These are phyloP conservation scores for Ogataea kodamae DNA, from an alignment of 805 yeast genomes.

Conservation along the genomic window DNA sequence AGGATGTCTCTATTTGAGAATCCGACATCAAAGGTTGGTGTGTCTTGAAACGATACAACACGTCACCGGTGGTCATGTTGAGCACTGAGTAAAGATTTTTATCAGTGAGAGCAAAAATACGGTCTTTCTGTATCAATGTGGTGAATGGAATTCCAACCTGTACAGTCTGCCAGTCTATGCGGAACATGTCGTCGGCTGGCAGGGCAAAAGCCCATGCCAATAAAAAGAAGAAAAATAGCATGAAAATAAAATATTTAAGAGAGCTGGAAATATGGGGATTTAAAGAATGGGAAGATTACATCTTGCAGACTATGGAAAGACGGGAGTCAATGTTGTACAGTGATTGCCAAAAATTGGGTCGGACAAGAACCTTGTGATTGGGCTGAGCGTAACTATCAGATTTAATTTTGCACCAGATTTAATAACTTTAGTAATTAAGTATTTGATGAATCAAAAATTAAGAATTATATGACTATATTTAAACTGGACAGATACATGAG, in stretches of 20 bases:
- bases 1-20: constrained; percentile 12
- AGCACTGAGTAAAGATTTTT: constrained; percentile 27
- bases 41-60: constrained; percentile 32
- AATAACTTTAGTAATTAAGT: too few species aligned
- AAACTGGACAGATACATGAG: too few species aligned
- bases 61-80: constrained; percentile 25
- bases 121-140: constrained; percentile 16
- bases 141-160: constrained; percentile 39
- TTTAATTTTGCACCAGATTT: too few species aligned
- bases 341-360: too few species aligned
- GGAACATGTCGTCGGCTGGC: constrained; percentile 49
- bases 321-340: too few species aligned
- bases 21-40: constrained; percentile 9
- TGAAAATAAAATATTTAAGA: constrained; percentile 1
- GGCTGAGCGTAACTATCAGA: too few species aligned
- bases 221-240: constrained; percentile 8
- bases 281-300: not conserved
- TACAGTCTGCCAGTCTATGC: constrained; percentile 51
- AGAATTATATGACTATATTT: too few species aligned
- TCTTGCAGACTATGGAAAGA: too few species aligned
- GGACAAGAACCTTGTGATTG: too few species aligned
- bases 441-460: too few species aligned
- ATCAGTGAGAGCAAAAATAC: constrained; percentile 27
- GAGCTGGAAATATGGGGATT: not conserved
- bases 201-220: constrained; percentile 13